These are phyloP conservation scores for Monilinia vaccinii-corymbosi DNA, from an alignment of 2,329 filamentous ascomycete genomes.

Conservation along the genomic window DNA sequence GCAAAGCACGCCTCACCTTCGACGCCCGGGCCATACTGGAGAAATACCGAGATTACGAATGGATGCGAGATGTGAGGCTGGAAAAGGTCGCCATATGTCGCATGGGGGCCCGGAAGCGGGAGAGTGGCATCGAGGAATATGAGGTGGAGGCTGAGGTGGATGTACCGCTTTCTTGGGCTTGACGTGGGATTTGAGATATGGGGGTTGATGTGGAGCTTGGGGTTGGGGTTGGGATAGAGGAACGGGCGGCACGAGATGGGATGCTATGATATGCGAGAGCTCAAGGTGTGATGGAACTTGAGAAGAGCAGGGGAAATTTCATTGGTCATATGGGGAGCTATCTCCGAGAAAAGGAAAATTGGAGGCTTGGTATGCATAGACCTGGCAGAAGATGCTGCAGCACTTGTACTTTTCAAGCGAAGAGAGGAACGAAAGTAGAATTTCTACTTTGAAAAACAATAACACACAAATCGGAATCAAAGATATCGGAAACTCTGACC, in stretches of 20 bases:
- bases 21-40: conserved; percentile 49
- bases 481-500: neutral
- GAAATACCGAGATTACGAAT: conserved; percentile 55
- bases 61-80: conserved; percentile 60
- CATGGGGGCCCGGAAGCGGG: conserved; percentile 66
- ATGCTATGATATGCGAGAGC: no score
- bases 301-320: no score
- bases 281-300: neutral
- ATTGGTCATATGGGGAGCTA: neutral
- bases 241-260: neutral
- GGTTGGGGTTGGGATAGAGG: neutral
- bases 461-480: neutral
- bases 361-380: neutral
- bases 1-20: conserved; percentile 31
- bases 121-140: conserved; percentile 24
- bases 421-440: neutral
- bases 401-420: neutral
- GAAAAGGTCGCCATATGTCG: conserved; percentile 69
- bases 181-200: neutral
- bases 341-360: neutral
- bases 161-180: conserved; percentile 11
- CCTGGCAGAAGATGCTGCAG: neutral
- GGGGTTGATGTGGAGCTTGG: no score
- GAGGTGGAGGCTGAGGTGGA: conserved; percentile 22
- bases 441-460: neutral